These are phyloP conservation scores for Vigna trinervia DNA, from an alignment of 306 rosid genomes.

Conservation along the genomic window DNA sequence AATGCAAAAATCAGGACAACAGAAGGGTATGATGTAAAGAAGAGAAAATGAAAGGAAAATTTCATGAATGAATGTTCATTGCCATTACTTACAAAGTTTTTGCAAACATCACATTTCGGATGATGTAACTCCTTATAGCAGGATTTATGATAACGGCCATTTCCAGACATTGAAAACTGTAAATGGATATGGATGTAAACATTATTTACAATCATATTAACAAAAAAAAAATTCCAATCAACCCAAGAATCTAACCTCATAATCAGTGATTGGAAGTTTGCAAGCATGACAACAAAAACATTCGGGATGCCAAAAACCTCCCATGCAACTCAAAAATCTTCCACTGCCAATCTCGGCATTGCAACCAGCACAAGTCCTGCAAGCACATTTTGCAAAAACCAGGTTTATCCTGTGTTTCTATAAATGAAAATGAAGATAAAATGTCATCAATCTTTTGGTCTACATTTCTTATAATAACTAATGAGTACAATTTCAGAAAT, in stretches of 20 bases:
- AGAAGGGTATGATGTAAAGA: neutral
- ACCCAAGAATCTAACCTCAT: conserved; percentile 65
- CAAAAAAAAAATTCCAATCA: conserved; percentile 19
- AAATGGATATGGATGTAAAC: conserved; percentile 38
- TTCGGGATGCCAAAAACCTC: conserved; percentile 89
- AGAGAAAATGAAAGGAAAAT: conserved; percentile 2
- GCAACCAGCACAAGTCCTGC: conserved; percentile 96
- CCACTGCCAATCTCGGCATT: conserved; percentile 76
- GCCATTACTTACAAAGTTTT: conserved; percentile 70
- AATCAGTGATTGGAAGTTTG: conserved; percentile 83
- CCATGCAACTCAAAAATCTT: conserved; percentile 79
- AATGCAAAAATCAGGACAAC: conserved; percentile 25
- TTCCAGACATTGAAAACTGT: conserved; percentile 86
- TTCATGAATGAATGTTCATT: conserved; percentile 13
- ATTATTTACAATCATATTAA: conserved; percentile 34
- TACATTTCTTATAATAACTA: conserved; percentile 18
- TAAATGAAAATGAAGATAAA: neutral
- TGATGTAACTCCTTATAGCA: conserved; percentile 93
- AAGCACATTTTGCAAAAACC: conserved; percentile 41
- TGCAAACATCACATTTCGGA: conserved; percentile 96
- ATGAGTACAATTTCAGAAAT: conserved; percentile 6
- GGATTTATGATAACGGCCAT: conserved; percentile 82
- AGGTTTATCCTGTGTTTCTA: conserved; percentile 24
- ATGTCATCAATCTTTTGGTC: neutral
- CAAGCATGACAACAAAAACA: conserved; percentile 84